Evolutionary conservation across 129 eudicot species (phyloP), one percentile per base, ranked within the genome.

Genomic region (Flaveria robusta): DNA sequence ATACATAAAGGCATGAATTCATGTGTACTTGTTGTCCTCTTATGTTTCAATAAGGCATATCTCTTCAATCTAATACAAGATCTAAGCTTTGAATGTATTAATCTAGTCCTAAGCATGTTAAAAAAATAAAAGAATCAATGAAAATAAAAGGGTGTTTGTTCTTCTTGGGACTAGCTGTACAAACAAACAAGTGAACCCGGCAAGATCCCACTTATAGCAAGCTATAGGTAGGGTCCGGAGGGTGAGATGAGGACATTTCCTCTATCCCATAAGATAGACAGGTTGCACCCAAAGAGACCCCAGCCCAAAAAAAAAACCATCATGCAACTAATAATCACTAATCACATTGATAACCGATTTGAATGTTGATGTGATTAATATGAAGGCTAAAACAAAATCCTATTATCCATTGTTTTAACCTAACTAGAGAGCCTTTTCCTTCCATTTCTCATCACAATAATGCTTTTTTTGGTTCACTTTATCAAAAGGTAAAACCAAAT

Each of bases 311-410:
- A 29, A 29, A 29, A 29, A 29, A 3, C 34, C 4, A 29, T 5
- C 34, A 29, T 29, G 34, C 34, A 0, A 29, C 5, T 29, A 29
- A 29, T 29, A 29, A 20, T 56, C 5, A 22, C 9, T 9, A 56
- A 56, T 22, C 63, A 56, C 20, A 19, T 26, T 24, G 6, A n/a
- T n/a, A 65, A n/a, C 22, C 23, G 14, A 65, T 34, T 65, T 24
- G 1, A 10, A 15, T 16, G 34, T 7, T 65, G 12, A 41, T 18
- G 71, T 66, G 16, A 66, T 41, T 39, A 14, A 46, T 13, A 26
- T 27, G 26, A 70, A 70, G n/a, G 45, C 19, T 27, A 70, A 51
- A 54, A 34, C 76, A 27, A 34, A 72, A 19, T 72, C 65, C 76
- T 72, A 19, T 31, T 50, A 52, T 55, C 9, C 1, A 18, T 54